These are phyloP conservation scores for Hypericum androsaemum DNA, from an alignment of 345 rosid genomes.

Conservation along the genomic window DNA sequence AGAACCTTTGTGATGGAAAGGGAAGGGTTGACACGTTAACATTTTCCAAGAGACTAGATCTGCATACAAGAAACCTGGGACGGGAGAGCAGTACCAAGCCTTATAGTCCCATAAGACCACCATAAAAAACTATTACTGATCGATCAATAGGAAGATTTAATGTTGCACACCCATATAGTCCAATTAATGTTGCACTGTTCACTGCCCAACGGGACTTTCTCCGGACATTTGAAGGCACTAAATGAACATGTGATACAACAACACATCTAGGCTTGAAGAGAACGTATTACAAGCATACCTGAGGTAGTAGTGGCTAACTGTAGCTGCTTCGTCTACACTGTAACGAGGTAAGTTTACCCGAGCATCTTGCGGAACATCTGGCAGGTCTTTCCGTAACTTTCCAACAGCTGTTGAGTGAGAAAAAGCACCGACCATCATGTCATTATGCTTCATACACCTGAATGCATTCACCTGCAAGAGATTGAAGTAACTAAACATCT, in stretches of 20 bases:
- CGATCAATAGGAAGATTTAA: too few species aligned
- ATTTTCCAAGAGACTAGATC: not conserved
- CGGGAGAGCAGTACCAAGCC: too few species aligned
- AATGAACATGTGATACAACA: too few species aligned
- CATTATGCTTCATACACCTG: slow-evolving; percentile 83
- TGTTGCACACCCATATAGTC: too few species aligned
- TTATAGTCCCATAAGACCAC: too few species aligned
- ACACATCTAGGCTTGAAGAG: not conserved
- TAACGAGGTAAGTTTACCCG: slow-evolving; percentile 67
- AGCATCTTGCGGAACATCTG: slow-evolving; percentile 80
- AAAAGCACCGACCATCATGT: slow-evolving; percentile 95
- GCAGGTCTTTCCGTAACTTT: slow-evolving; percentile 74
- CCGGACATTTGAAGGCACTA: too few species aligned
- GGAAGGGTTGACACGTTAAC: too few species aligned
- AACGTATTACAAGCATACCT: slow-evolving; percentile 37
- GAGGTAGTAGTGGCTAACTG: slow-evolving; percentile 83
- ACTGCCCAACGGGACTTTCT: too few species aligned
- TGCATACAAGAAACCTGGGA: too few species aligned
- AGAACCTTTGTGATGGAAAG: not conserved
- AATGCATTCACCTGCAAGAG: slow-evolving; percentile 77
- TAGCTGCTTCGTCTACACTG: slow-evolving; percentile 66
- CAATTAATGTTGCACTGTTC: too few species aligned
- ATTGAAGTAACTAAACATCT: too few species aligned
- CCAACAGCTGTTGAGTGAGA: slow-evolving; percentile 95
- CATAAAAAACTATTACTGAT: too few species aligned